Conservation (phyloP, 2,329 filamentous ascomycete genomes). For the Diaporthe batatas region DNA sequence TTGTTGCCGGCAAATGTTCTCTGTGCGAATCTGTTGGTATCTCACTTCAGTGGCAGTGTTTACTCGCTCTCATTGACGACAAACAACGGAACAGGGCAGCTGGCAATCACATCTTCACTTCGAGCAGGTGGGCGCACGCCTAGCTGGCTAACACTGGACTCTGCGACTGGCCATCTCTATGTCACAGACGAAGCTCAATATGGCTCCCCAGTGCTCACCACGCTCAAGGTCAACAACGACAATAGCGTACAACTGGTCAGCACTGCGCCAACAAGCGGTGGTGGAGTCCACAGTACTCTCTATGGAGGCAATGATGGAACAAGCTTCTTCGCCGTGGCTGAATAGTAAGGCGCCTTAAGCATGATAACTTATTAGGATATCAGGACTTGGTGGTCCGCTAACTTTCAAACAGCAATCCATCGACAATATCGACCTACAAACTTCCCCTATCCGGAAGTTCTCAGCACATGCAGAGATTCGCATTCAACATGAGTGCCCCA, state of each 20-base stretch:
- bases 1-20: background rate
- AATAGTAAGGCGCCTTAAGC: conserved; percentile 56
- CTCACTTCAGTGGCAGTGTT: conserved; percentile 57
- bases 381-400: background rate
- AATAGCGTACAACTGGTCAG: conserved; percentile 51
- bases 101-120: conserved; percentile 46
- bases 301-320: conserved; percentile 56
- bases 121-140: conserved; percentile 53
- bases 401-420: conserved; percentile 53
- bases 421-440: conserved; percentile 59
- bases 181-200: conserved; percentile 52
- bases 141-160: conserved; percentile 55
- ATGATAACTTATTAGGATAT: background rate
- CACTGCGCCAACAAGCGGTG: conserved; percentile 51
- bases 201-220: conserved; percentile 48
- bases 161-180: conserved; percentile 51
- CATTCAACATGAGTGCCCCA: conserved; percentile 57
- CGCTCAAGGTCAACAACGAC: conserved; percentile 50
- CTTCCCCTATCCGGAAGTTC: conserved; percentile 52
- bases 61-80: conserved; percentile 52
- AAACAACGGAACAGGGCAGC: conserved; percentile 45
- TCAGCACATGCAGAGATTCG: conserved; percentile 52
- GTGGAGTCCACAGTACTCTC: conserved; percentile 56
- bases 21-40: conserved; percentile 51
- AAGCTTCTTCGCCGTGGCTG: conserved; percentile 57